Percentiles rank a stretch among this genome's conserved stretches.
phyloP scores from a whole-genome alignment of 2,329 filamentous ascomycete species.

The Capronia coronata region DNA sequence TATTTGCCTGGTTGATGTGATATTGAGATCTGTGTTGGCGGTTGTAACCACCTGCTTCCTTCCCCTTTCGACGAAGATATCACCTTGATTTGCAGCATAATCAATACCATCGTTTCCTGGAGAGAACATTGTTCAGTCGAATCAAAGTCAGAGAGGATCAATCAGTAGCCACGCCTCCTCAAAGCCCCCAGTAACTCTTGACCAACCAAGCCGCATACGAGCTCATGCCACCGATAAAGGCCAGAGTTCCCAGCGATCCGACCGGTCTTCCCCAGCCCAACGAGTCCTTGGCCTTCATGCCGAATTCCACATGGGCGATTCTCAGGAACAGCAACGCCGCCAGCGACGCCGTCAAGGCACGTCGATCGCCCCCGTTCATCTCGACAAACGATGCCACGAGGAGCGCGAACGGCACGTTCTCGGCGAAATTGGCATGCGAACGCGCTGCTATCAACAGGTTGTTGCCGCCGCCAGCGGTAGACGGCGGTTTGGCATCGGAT shows the following conservation, averaged over 20 bases:
- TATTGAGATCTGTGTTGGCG: too few relatives aligned
- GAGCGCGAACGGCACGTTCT: slow-evolving; percentile 41
- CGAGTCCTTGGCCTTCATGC: slow-evolving; percentile 31
- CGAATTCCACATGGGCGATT: slow-evolving; percentile 38
- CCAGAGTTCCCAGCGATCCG: slow-evolving; percentile 29
- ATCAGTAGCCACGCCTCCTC: too few relatives aligned
- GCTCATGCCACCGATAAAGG: slow-evolving; percentile 29
- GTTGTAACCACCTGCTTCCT: too few relatives aligned
- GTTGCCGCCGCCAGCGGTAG: slow-evolving; percentile 10
- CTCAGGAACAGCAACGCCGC: slow-evolving; percentile 37
- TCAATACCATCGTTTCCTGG: too few relatives aligned
- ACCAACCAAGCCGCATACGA: slow-evolving; percentile 30
- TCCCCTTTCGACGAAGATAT: too few relatives aligned
- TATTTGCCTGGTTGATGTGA: too few relatives aligned
- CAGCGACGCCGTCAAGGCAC: slow-evolving; percentile 35
- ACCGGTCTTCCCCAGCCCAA: slow-evolving; percentile 28
- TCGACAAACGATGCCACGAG: slow-evolving; percentile 38
- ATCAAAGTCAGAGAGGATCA: background rate
- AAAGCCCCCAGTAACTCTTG: slow-evolving; percentile 33
- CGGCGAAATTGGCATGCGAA: slow-evolving; percentile 39
- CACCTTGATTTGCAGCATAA: too few relatives aligned
- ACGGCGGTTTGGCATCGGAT: slow-evolving; percentile 10
- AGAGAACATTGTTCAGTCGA: too few relatives aligned
- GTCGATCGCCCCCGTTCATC: slow-evolving; percentile 40
- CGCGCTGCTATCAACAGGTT: slow-evolving; percentile 36